A percentile compares a stretch with the other conserved stretches of the same genome.
Evolutionary conservation across 345 rosid species (phyloP).

Genomic region (Populus alba): DNA sequence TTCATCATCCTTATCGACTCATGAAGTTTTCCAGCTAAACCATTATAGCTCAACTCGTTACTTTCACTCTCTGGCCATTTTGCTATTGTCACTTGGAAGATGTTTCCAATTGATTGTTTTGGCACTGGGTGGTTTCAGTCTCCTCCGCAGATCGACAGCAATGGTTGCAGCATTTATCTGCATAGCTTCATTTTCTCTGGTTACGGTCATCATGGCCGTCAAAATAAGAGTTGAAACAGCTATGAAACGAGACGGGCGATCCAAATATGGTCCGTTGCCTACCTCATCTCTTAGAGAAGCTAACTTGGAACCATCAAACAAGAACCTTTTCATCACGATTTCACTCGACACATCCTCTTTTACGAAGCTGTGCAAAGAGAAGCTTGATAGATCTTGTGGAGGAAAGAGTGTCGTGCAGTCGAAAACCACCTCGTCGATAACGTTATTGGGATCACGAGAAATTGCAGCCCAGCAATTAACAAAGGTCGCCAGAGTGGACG

Average conservation of each 20-base stretch:
- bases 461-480: slow-evolving; percentile 11
- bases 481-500: background rate
- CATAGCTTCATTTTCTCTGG: background rate
- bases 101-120: slow-evolving; percentile 21
- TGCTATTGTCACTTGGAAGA: slow-evolving; percentile 15
- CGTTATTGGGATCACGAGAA: background rate
- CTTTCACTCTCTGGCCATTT: background rate
- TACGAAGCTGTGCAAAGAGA: background rate
- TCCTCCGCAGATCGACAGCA: slow-evolving; percentile 15
- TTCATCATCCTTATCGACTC: slow-evolving; percentile 12
- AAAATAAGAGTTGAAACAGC: slow-evolving; percentile 24
- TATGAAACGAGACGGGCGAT: slow-evolving; percentile 19
- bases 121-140: slow-evolving; percentile 28
- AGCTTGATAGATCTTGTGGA: slow-evolving; percentile 8
- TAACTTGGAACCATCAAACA: slow-evolving; percentile 16
- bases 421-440: background rate
- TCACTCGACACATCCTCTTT: background rate
- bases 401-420: slow-evolving; percentile 28
- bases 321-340: slow-evolving; percentile 15
- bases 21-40: slow-evolving; percentile 13
- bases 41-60: background rate
- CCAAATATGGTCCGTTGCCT: background rate
- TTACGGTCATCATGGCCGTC: slow-evolving; percentile 6
- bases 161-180: background rate
- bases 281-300: slow-evolving; percentile 10